Evolutionary conservation across 805 yeast genomes (phyloP).

Genomic region (Ogataea paradorogensis): DNA sequence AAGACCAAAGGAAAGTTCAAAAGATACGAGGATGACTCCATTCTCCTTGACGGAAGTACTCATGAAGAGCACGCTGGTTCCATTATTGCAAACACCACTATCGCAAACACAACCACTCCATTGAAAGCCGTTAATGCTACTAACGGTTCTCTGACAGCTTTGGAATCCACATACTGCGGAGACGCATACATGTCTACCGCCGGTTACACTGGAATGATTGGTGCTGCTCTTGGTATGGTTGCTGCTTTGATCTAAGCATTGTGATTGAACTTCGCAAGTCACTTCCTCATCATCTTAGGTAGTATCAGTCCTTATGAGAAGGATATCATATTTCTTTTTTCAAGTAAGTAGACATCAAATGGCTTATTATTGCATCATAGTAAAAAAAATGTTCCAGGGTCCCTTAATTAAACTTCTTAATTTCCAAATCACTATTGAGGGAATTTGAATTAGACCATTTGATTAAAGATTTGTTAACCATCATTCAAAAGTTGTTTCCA

Average conservation of each 20-base stretch:
- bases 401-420: neutral
- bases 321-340: constrained; percentile 16
- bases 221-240: constrained; percentile 24
- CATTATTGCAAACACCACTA: constrained; percentile 3
- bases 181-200: constrained; percentile 18
- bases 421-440: constrained; percentile 1
- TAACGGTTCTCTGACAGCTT: constrained; percentile 17
- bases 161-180: constrained; percentile 23
- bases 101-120: constrained; percentile 8
- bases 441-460: neutral
- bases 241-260: constrained; percentile 21
- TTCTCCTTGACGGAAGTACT: constrained; percentile 13
- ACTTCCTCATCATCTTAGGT: neutral
- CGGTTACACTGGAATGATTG: constrained; percentile 18
- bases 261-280: neutral
- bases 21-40: constrained; percentile 23
- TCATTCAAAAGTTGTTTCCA: no score
- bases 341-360: constrained; percentile 1
- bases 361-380: constrained; percentile 2
- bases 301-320: constrained; percentile 6
- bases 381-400: neutral
- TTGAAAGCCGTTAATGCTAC: constrained; percentile 8
- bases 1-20: constrained; percentile 28
- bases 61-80: constrained; percentile 6
- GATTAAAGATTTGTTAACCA: neutral